These are phyloP conservation scores for Monosporozyma yasuniensis DNA, from an alignment of 805 yeast genomes.

Conservation along the genomic window DNA sequence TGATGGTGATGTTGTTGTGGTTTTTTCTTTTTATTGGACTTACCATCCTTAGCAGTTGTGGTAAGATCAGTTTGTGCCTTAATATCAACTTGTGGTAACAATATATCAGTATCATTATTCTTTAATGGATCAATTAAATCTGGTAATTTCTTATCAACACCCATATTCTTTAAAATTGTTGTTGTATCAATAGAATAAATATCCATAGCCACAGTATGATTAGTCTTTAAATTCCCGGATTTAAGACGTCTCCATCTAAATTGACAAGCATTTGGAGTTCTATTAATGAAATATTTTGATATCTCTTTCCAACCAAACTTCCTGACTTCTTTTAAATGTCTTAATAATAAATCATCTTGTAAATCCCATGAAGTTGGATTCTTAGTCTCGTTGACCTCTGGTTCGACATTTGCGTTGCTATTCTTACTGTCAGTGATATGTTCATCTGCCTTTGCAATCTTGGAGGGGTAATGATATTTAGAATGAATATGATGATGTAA, in stretches of 20 bases:
- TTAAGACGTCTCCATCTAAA: constrained; percentile 76
- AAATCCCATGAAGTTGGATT: constrained; percentile 70
- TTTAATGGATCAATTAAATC: neutral
- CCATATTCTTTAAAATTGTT: constrained; percentile 1
- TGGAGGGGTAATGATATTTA: neutral
- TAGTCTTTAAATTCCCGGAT: constrained; percentile 35
- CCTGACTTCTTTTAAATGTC: constrained; percentile 73
- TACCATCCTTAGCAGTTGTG: neutral
- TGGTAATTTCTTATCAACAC: neutral
- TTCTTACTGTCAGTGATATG: neutral
- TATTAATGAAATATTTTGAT: constrained; percentile 62
- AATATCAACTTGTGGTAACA: neutral
- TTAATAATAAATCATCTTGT: constrained; percentile 59
- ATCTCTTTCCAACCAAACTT: constrained; percentile 88
- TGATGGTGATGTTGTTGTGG: neutral
- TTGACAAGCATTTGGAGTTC: constrained; percentile 87
- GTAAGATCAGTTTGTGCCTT: neutral
- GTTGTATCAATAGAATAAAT: constrained; percentile 5
- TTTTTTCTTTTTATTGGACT: neutral
- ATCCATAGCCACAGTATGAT: constrained; percentile 20
- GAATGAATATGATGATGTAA: constrained; percentile 9
- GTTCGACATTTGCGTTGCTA: neutral
- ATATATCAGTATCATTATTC: neutral
- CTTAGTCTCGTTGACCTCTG: constrained; percentile 8
- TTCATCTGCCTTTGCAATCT: neutral